Conservation (phyloP, 164 flowering plant genomes). For the Piper longum region DNA sequence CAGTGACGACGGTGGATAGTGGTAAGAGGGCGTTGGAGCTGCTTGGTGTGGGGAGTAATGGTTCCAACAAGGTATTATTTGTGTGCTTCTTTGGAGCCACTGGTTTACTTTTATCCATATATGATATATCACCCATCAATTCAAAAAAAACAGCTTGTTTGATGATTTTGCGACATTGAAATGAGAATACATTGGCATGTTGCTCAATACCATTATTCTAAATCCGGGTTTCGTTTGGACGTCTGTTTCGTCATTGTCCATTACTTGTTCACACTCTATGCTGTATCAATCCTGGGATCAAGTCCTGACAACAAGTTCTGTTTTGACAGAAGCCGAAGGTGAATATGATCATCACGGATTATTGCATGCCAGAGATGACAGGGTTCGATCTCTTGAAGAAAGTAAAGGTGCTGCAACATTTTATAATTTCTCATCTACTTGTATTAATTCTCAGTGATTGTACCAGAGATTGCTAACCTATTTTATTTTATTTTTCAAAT, state of each 20-base stretch:
- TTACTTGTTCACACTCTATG: too few species aligned
- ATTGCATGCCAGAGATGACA: constrained; percentile 46
- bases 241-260: too few species aligned
- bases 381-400: constrained; percentile 35
- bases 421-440: background rate
- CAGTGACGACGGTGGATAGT: constrained; percentile 20
- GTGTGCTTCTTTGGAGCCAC: background rate
- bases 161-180: too few species aligned
- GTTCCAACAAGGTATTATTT: constrained; percentile 5
- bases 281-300: too few species aligned
- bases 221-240: too few species aligned
- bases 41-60: constrained; percentile 12
- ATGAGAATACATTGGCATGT: too few species aligned
- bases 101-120: background rate
- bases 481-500: background rate
- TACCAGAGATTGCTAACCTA: background rate
- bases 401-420: constrained; percentile 20
- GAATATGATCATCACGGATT: constrained; percentile 37
- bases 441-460: too few species aligned
- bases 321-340: constrained; percentile 21
- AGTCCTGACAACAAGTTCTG: background rate
- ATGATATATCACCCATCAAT: too few species aligned
- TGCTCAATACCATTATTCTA: too few species aligned
- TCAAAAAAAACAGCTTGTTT: too few species aligned
- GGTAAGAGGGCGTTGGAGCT: constrained; percentile 15